A percentile compares a stretch with the other conserved stretches of the same genome.
These are phyloP conservation scores for Arabis alpina DNA, from an alignment of 345 rosid species.

Conservation along the genomic window DNA sequence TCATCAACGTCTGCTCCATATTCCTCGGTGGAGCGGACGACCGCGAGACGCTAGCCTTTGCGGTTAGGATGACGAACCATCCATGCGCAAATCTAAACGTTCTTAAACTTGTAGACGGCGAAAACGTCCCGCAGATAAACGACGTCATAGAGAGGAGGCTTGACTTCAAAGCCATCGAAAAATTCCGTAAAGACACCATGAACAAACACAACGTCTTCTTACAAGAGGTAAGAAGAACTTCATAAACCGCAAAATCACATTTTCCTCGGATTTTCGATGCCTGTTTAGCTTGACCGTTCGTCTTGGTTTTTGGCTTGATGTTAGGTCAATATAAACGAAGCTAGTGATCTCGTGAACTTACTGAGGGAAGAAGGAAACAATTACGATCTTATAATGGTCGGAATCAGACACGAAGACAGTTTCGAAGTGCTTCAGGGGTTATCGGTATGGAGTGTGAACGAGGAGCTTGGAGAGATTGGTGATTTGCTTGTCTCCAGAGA, in stretches of 20 bases:
- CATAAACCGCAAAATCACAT: neutral
- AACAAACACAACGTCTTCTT: constrained; percentile 7
- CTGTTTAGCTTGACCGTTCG: neutral
- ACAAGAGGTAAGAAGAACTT: constrained; percentile 9
- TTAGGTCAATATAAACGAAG: constrained; percentile 26
- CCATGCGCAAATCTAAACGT: constrained; percentile 22
- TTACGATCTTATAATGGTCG: constrained; percentile 46
- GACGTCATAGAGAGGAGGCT: constrained; percentile 39
- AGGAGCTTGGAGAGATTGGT: constrained; percentile 47
- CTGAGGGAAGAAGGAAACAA: constrained; percentile 19
- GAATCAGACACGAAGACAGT: constrained; percentile 41
- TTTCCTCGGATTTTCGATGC: neutral
- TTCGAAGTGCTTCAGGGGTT: constrained; percentile 40
- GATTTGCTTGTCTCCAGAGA: constrained; percentile 45
- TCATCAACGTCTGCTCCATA: constrained; percentile 33
- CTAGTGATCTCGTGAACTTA: constrained; percentile 9
- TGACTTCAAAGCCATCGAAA: constrained; percentile 29
- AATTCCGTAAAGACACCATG: constrained; percentile 6
- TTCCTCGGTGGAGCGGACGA: constrained; percentile 56
- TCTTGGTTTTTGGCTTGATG: neutral
- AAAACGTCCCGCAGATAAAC: neutral
- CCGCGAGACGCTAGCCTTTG: constrained; percentile 46
- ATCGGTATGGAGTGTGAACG: constrained; percentile 44
- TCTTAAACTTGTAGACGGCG: neutral
- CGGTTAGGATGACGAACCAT: constrained; percentile 36